Evolutionary conservation across 257 asterid species (phyloP).

Genomic region (Jasminum sambac): DNA sequence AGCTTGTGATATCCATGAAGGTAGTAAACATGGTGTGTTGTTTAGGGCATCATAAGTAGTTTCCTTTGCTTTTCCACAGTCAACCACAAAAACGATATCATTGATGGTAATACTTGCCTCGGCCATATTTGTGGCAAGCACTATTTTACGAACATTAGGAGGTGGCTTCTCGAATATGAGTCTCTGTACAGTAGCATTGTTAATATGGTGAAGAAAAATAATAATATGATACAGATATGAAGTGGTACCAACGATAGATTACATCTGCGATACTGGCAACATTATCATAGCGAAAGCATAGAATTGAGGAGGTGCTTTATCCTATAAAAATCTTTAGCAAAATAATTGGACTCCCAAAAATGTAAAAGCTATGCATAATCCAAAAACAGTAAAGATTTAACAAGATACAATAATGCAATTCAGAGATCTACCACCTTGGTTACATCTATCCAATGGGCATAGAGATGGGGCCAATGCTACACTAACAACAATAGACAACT

Average conservation of each 20-base stretch:
- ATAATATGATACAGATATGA: background rate
- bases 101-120: constrained; percentile 99
- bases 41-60: constrained; percentile 94
- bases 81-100: constrained; percentile 91
- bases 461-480: background rate
- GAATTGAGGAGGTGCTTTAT: constrained; percentile 5
- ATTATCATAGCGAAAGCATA: background rate
- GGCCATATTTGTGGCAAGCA: constrained; percentile 98
- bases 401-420: constrained; percentile 10
- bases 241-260: constrained; percentile 10
- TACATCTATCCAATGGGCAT: background rate
- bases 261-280: constrained; percentile 7
- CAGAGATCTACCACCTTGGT: constrained; percentile 12
- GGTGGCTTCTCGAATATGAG: constrained; percentile 94
- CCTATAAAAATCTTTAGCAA: constrained; percentile 7
- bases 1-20: constrained; percentile 99
- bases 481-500: constrained; percentile 12
- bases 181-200: constrained; percentile 52
- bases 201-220: constrained; percentile 23
- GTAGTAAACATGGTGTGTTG: constrained; percentile 88
- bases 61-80: constrained; percentile 99
- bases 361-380: constrained; percentile 9
- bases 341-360: constrained; percentile 11
- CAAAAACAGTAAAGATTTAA: constrained; percentile 1
- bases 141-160: constrained; percentile 85